phyloP scores from a whole-genome alignment of 2,329 filamentous ascomycete genomes.

The Septoria petroselini region DNA sequence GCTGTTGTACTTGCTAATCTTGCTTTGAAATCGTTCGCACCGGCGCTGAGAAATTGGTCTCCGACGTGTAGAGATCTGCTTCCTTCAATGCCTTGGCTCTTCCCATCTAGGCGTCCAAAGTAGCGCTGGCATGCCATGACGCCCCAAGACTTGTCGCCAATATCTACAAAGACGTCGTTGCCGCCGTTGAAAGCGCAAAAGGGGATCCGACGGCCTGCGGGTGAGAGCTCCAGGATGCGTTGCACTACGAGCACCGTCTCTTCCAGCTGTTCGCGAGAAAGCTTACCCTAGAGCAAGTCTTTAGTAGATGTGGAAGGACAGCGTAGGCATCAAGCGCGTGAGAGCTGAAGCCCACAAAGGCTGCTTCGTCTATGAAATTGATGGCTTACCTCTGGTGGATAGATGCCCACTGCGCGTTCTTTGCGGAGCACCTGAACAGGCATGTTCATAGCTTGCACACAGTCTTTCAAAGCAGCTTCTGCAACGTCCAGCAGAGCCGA shows the following conservation, averaged over 20 bases:
- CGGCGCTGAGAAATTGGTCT: constrained; percentile 91
- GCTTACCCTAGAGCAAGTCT: constrained; percentile 44
- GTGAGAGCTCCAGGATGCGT: constrained; percentile 80
- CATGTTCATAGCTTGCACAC: constrained; percentile 73
- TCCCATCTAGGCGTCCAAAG: constrained; percentile 72
- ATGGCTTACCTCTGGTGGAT: constrained; percentile 46
- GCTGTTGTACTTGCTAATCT: constrained; percentile 88
- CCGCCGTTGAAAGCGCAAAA: constrained; percentile 99
- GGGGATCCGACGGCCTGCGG: constrained; percentile 66
- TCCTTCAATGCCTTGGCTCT: constrained; percentile 63
- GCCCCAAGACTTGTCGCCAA: constrained; percentile 96
- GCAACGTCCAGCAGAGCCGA: constrained; percentile 80
- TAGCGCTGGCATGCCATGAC: constrained; percentile 88
- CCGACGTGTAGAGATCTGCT: constrained; percentile 88
- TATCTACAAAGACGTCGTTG: constrained; percentile 96
- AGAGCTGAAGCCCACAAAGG: no score
- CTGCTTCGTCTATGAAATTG: no score
- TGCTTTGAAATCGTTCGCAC: constrained; percentile 96
- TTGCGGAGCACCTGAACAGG: constrained; percentile 81
- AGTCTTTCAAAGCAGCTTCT: constrained; percentile 78
- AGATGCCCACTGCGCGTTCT: constrained; percentile 63
- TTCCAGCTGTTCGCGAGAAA: constrained; percentile 79
- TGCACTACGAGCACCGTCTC: constrained; percentile 94
- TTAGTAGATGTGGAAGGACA: constrained; percentile 3
- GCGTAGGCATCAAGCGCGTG: not conserved